Evolutionary conservation across 176 grass and related monocot genomes (phyloP).

Genomic region (Hordeum vulgare): MorexV3_pseudomolecules_assembly NC_058522.1:522025753-522026252

Average conservation of each 20-base stretch:
- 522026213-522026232: background rate
- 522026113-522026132: too few species aligned
- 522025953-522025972: background rate
- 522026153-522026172: background rate
- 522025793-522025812: too few species aligned
- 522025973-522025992: background rate
- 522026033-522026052: too few species aligned
- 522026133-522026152: background rate
- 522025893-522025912: background rate
- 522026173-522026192: background rate
- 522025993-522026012: background rate
- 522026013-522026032: too few species aligned
- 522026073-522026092: background rate
- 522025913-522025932: too few species aligned
- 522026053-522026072: background rate
- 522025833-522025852: slow-evolving; percentile 7
- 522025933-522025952: background rate
- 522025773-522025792: too few species aligned
- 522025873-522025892: background rate
- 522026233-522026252: background rate
- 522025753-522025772: too few species aligned
- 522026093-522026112: background rate
- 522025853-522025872: background rate
- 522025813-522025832: background rate
- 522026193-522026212: background rate